Evolutionary conservation across 495 filamentous ascomycete genomes (phyloP).

Genomic region (Sphaerosporella brunnea): DNA sequence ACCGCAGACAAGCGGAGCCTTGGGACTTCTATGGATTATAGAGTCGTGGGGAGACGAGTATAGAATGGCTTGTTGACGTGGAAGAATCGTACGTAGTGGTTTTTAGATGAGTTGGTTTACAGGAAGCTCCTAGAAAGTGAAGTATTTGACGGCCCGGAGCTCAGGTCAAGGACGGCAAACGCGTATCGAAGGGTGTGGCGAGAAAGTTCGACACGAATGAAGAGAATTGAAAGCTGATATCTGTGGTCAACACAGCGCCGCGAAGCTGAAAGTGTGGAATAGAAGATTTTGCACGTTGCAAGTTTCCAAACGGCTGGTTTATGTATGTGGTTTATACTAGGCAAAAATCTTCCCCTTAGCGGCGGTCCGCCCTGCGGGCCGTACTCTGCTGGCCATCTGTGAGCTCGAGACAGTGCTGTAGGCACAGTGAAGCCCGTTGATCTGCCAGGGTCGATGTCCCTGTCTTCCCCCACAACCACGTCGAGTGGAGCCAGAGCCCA

Average conservation of each 20-base stretch:
- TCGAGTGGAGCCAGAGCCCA: too few relatives aligned
- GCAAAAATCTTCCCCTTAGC: not conserved
- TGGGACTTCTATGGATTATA: not conserved
- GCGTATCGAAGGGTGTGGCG: not conserved
- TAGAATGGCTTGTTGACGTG: constrained; percentile 20
- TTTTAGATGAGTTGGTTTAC: too few relatives aligned
- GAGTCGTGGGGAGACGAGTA: constrained; percentile 1
- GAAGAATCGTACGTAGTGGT: too few relatives aligned
- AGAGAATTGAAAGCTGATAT: not conserved
- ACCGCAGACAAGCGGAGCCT: not conserved
- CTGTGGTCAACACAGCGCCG: constrained; percentile 6
- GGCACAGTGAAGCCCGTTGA: not conserved
- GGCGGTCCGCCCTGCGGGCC: not conserved
- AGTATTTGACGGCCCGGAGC: too few relatives aligned
- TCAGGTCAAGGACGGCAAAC: too few relatives aligned
- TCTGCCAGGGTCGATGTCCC: not conserved
- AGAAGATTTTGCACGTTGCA: not conserved
- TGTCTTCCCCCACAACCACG: not conserved
- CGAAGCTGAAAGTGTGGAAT: not conserved
- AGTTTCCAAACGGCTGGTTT: not conserved
- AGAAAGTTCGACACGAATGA: constrained; percentile 1
- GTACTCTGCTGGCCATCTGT: not conserved
- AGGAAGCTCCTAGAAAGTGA: too few relatives aligned
- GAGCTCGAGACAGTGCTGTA: not conserved
- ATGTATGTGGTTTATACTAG: constrained; percentile 2